These are phyloP conservation scores for Boletus tomentosulus DNA, from an alignment of 768 basidiomycete species.

Conservation along the genomic window DNA sequence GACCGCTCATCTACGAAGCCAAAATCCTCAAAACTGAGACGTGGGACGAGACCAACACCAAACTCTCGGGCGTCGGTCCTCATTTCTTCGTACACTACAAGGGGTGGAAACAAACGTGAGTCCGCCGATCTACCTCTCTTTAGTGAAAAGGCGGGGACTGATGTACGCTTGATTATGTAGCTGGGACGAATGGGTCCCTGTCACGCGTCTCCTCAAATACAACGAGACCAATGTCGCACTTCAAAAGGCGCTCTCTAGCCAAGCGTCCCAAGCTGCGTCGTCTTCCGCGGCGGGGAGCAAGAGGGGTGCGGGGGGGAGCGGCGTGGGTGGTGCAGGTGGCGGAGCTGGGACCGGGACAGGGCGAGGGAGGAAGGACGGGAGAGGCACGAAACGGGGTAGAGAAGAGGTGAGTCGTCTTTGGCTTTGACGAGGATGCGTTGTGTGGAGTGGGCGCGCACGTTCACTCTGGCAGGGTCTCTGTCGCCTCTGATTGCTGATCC, in stretches of 20 bases:
- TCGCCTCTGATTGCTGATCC: slow-evolving; percentile 1
- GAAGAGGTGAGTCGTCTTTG: slow-evolving; percentile 55
- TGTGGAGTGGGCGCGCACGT: not conserved
- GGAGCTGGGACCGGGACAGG: slow-evolving; percentile 23
- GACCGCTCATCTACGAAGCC: slow-evolving; percentile 92
- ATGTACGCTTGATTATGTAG: slow-evolving; percentile 35
- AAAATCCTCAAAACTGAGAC: slow-evolving; percentile 74
- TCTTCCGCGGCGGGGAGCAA: slow-evolving; percentile 31
- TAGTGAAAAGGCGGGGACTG: not conserved
- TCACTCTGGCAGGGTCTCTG: not conserved
- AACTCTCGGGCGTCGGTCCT: slow-evolving; percentile 59
- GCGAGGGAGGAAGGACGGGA: slow-evolving; percentile 53
- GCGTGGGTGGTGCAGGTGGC: slow-evolving; percentile 28
- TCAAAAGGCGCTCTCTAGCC: slow-evolving; percentile 63
- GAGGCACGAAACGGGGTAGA: slow-evolving; percentile 65
- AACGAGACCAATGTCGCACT: slow-evolving; percentile 75
- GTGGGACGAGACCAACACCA: slow-evolving; percentile 60
- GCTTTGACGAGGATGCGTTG: not conserved
- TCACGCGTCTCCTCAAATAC: slow-evolving; percentile 73
- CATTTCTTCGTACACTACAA: slow-evolving; percentile 98
- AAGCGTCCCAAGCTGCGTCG: slow-evolving; percentile 41
- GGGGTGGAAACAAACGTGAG: slow-evolving; percentile 97
- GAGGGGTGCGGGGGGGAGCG: slow-evolving; percentile 18
- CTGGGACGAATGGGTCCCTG: slow-evolving; percentile 98
- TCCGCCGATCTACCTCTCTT: slow-evolving; percentile 5